These are phyloP conservation scores for Neofusicoccum cordaticola DNA, from an alignment of 2,329 filamentous ascomycete species.

Conservation along the genomic window DNA sequence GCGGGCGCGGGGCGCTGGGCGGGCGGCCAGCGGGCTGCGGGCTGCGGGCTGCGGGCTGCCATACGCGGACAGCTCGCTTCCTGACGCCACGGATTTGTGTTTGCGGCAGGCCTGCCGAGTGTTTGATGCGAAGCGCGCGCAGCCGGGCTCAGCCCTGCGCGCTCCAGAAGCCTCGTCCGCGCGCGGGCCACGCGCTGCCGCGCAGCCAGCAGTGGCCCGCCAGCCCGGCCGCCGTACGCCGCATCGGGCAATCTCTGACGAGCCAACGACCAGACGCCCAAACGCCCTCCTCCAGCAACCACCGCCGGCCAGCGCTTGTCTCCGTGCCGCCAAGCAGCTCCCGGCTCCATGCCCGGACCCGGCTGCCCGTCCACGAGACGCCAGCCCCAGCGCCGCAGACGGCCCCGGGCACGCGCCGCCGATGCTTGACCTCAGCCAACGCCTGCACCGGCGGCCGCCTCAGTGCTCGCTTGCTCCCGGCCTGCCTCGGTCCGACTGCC, in stretches of 20 bases:
- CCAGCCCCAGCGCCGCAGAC: background rate
- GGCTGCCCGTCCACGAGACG: background rate
- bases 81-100: background rate
- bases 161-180: background rate
- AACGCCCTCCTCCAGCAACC: background rate
- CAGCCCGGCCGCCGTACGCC: constrained; percentile 6
- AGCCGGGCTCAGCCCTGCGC: constrained; percentile 1
- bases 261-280: background rate
- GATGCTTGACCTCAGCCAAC: background rate
- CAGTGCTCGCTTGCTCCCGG: background rate
- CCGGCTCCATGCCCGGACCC: background rate
- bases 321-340: too few relatives aligned
- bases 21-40: background rate
- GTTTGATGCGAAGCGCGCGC: background rate
- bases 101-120: background rate
- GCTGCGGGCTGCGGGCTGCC: background rate
- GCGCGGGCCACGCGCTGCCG: too few relatives aligned
- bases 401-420: background rate
- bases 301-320: background rate
- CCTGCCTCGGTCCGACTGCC: constrained; percentile 12
- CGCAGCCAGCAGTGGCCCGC: background rate
- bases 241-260: constrained; percentile 15
- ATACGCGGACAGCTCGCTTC: background rate
- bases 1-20: background rate
- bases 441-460: background rate